Evolutionary conservation across 2,329 filamentous ascomycete species (phyloP).

Genomic region (Plenodomus biglobosus): DNA sequence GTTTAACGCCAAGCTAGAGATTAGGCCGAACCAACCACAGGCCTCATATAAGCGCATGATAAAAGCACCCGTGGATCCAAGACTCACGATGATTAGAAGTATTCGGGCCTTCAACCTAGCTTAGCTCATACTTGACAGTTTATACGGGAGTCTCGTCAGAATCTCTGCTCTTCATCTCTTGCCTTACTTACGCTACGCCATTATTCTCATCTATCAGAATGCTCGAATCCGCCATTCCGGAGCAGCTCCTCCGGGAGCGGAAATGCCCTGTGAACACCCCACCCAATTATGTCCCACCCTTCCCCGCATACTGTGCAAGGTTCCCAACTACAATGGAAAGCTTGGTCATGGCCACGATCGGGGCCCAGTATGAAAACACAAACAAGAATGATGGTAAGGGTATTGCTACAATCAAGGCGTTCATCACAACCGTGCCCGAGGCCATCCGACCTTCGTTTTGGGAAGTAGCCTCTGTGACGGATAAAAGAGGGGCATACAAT

Average conservation of each 20-base stretch:
- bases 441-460: conserved; percentile 24
- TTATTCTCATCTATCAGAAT: conserved; percentile 3
- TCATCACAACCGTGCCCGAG: conserved; percentile 14
- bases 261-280: conserved; percentile 23
- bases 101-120: no score
- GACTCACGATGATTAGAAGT: no score
- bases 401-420: conserved; percentile 18
- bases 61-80: no score
- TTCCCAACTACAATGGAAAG: conserved; percentile 35
- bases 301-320: conserved; percentile 36
- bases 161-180: no score
- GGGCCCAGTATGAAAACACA: conserved; percentile 28
- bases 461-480: conserved; percentile 39
- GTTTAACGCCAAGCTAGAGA: no score
- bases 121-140: no score
- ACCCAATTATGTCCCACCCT: conserved; percentile 31
- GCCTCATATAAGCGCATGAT: no score
- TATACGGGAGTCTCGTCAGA: no score
- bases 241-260: conserved; percentile 19
- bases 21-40: no score
- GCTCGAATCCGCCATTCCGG: conserved; percentile 31
- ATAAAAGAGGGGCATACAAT: conserved; percentile 38
- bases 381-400: background rate
- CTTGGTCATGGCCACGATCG: conserved; percentile 42
- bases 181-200: no score